Evolutionary conservation across 2,329 filamentous ascomycete genomes (phyloP).

Genomic region (Aureobasidium melanogenum): DNA sequence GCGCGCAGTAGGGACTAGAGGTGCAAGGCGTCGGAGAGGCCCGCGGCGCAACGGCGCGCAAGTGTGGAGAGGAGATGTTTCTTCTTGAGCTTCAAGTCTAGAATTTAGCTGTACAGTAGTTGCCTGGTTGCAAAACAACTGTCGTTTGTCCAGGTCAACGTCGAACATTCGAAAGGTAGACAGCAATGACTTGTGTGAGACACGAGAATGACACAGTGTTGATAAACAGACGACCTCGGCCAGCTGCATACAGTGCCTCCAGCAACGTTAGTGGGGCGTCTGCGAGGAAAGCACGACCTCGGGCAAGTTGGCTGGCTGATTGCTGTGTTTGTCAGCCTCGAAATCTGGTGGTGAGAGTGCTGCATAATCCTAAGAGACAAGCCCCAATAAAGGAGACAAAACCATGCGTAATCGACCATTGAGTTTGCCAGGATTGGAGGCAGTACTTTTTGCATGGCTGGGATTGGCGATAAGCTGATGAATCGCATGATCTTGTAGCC

Average conservation of each 20-base stretch:
- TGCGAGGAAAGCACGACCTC: background rate
- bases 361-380: background rate
- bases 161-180: background rate
- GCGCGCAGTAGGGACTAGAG: background rate
- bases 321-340: background rate
- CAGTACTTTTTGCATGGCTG: background rate
- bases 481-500: background rate
- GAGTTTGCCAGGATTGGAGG: background rate
- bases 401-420: background rate
- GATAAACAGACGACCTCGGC: background rate
- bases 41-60: conserved; percentile 10
- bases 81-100: background rate
- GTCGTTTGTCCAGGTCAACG: background rate
- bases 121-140: background rate
- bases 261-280: background rate
- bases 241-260: conserved; percentile 1
- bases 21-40: background rate
- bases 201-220: background rate
- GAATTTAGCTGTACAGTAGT: background rate
- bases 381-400: background rate
- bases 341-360: background rate
- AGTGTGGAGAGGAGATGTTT: background rate
- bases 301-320: background rate
- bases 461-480: background rate
- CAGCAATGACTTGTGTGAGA: background rate